Conservation (phyloP, 2,329 filamentous ascomycete genomes). For the Cytospora chrysosperma region DNA sequence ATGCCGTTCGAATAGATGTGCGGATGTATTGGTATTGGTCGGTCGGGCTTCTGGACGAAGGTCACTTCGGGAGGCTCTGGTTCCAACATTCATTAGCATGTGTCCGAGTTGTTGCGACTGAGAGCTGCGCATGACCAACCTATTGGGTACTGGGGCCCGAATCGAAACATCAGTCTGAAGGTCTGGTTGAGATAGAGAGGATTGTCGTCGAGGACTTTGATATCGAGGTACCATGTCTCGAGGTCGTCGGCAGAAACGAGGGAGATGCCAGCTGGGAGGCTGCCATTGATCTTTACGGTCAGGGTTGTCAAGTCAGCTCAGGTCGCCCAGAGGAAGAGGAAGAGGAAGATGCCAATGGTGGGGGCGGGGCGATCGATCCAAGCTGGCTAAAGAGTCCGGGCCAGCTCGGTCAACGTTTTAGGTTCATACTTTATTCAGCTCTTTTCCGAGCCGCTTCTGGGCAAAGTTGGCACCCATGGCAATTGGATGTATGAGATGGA, state of each 20-base stretch:
- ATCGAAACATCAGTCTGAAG: slow-evolving; percentile 85
- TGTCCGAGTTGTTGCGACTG: background rate
- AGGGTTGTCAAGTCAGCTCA: slow-evolving; percentile 7
- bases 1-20: slow-evolving; percentile 99
- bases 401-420: background rate
- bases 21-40: slow-evolving; percentile 86
- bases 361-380: background rate
- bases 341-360: background rate
- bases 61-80: slow-evolving; percentile 92
- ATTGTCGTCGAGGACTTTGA: slow-evolving; percentile 84
- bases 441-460: slow-evolving; percentile 58
- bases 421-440: slow-evolving; percentile 53
- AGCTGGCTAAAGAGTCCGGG: background rate
- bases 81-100: slow-evolving; percentile 8
- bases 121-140: slow-evolving; percentile 48
- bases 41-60: slow-evolving; percentile 66
- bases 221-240: slow-evolving; percentile 89
- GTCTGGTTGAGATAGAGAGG: slow-evolving; percentile 79
- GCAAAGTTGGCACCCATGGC: slow-evolving; percentile 47
- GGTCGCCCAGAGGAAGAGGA: background rate
- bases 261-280: slow-evolving; percentile 67
- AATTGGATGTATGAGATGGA: background rate
- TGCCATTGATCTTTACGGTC: slow-evolving; percentile 50
- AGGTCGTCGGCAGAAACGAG: slow-evolving; percentile 81
- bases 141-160: slow-evolving; percentile 84